Evolutionary conservation across 352 stramenopile species (phyloP).

Genomic region (Phytophthora sp.): DNA sequence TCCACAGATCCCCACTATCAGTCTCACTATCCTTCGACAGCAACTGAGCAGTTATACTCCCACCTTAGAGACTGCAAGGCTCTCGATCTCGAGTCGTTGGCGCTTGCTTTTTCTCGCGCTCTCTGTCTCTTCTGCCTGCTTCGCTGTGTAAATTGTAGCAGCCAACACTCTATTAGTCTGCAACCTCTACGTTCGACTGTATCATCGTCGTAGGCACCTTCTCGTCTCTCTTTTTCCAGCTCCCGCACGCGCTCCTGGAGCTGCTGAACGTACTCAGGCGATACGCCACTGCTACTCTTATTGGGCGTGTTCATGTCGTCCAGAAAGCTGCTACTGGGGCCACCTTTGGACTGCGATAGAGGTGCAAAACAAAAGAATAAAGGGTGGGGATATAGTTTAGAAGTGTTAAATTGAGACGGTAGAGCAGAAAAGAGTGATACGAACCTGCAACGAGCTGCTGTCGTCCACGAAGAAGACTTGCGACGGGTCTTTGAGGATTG

Average conservation of each 20-base stretch:
- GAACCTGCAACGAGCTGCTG: slow-evolving; percentile 31
- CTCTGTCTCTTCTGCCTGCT: slow-evolving; percentile 33
- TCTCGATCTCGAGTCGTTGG: slow-evolving; percentile 66
- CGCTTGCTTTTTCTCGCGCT: slow-evolving; percentile 46
- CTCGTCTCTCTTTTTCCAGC: slow-evolving; percentile 41
- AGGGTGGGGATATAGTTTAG: too few species aligned
- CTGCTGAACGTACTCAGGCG: slow-evolving; percentile 29
- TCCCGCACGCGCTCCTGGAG: slow-evolving; percentile 43
- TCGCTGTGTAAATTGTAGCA: slow-evolving; percentile 32
- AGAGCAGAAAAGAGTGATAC: background rate
- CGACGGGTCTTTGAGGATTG: slow-evolving; percentile 65
- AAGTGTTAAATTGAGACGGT: background rate
- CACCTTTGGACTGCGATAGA: slow-evolving; percentile 24
- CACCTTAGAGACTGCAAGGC: slow-evolving; percentile 64
- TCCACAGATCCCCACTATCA: background rate
- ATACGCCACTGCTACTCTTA: slow-evolving; percentile 8
- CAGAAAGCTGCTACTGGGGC: slow-evolving; percentile 39
- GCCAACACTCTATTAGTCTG: background rate
- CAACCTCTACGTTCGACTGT: background rate
- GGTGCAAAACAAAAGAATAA: background rate
- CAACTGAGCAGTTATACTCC: background rate
- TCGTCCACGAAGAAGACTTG: slow-evolving; percentile 66
- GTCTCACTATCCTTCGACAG: background rate
- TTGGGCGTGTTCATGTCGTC: slow-evolving; percentile 46
- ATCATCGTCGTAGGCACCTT: slow-evolving; percentile 32